phyloP scores from a whole-genome alignment of 805 yeast genomes.

The Metschnikowia cerradonensis region DNA sequence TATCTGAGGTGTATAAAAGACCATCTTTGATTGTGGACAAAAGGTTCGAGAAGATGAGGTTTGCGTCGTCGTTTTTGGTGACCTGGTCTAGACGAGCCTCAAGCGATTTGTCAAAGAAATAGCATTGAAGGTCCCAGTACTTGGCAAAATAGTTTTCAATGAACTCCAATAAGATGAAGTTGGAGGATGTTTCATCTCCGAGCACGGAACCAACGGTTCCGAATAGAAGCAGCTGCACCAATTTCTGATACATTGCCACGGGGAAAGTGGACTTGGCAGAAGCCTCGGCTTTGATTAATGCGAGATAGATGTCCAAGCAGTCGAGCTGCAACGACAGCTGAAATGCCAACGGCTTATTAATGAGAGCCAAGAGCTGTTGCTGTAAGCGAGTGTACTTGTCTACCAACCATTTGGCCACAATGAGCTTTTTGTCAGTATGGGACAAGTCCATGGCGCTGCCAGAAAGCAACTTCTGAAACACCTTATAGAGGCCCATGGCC shows the following conservation, averaged over 20 bases:
- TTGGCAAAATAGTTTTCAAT: slow-evolving; percentile 43
- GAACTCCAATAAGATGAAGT: slow-evolving; percentile 53
- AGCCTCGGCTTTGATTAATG: slow-evolving; percentile 54
- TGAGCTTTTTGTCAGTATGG: slow-evolving; percentile 42
- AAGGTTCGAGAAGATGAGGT: slow-evolving; percentile 34
- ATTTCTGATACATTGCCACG: slow-evolving; percentile 42
- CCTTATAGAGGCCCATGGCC: slow-evolving; percentile 38
- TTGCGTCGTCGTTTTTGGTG: not conserved
- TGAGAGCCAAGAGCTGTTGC: slow-evolving; percentile 36
- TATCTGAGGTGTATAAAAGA: slow-evolving; percentile 20
- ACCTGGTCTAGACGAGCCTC: slow-evolving; percentile 7
- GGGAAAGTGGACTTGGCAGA: slow-evolving; percentile 57
- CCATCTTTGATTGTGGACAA: slow-evolving; percentile 34
- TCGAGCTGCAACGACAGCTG: slow-evolving; percentile 52
- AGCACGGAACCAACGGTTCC: slow-evolving; percentile 35
- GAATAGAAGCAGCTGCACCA: slow-evolving; percentile 30
- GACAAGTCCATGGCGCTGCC: slow-evolving; percentile 30
- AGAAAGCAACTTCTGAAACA: slow-evolving; percentile 47
- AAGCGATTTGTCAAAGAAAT: slow-evolving; percentile 50
- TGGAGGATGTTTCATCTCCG: slow-evolving; percentile 46
- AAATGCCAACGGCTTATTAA: slow-evolving; percentile 38
- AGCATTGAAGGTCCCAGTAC: slow-evolving; percentile 76
- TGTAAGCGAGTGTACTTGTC: slow-evolving; percentile 56
- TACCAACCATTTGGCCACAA: slow-evolving; percentile 61
- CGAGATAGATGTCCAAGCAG: slow-evolving; percentile 51